Base-by-base conservation (phyloP, 768 basidiomycete species). In the Tylopilus intermedius region DNA sequence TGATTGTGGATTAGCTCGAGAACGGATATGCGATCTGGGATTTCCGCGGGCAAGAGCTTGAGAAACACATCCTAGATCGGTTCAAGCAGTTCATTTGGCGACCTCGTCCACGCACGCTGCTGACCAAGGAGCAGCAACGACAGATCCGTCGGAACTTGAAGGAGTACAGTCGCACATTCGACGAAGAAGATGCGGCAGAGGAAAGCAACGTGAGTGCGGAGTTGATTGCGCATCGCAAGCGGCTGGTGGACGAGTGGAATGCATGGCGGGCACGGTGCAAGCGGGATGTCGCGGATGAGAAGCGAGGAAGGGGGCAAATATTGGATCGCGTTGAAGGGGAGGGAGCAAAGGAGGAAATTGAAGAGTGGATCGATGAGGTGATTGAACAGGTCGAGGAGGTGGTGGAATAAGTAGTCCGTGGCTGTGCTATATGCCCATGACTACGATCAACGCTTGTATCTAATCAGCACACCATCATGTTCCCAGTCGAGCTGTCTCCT, bases 71-170 rank as follows among this genome's bases (percentile, higher is more conserved):
- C 53, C 76, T 88, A 57, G 96, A 98, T 67, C 83, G 88, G 51
- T 98, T 99, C 82, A 99, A 99, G 76, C 96, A 99, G 70, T 93
- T 98, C 72, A 81, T 97, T 56, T 99, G 95, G 95, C 86, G 96
- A 33, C 94, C 95, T 24, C 86, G 96, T n/a, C 92, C 96, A 4
- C 81, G 84, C 10, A 88, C 90, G 3, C 73, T 98, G 47, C 77
- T 99, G 52, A 78, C 83, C 45, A 91, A 88, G 66, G 94, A 96
- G 47, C 83, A 93, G 55, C 92, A 96, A 65, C 84, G 84, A 58
- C 81, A 80, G 47, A 82, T 99, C 53, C 82, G 91, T 54, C 87
- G 84, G 72, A 95, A 91, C 67, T 78, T 98, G 59, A 84, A 87
- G 53, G 94, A 98, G 69, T 95, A 84, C 76, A 90, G 90, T 62